Percentiles rank a stretch among this genome's conserved stretches.
phyloP scores from a whole-genome alignment of 192 early-diverging fungal species.

The Mortierella alpina region DNA sequence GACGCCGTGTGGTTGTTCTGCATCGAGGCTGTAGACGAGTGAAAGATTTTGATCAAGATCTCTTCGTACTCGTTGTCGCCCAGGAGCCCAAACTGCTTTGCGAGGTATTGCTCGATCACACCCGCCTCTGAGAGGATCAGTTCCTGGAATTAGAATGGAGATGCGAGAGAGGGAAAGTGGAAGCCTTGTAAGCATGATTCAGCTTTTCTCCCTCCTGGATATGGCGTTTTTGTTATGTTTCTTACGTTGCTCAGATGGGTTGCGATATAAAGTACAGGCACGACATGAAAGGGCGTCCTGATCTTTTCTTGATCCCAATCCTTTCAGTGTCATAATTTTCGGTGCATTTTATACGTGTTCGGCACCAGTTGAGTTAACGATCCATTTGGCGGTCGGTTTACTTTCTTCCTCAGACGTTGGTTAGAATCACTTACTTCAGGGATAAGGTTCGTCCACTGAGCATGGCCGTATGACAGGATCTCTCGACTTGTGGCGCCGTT shows the following conservation, averaged over 20 bases:
- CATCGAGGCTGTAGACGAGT: background rate
- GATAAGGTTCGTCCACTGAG: background rate
- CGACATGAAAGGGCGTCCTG: slow-evolving; percentile 3
- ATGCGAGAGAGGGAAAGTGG: background rate
- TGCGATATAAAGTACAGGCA: slow-evolving; percentile 7
- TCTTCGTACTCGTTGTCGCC: slow-evolving; percentile 31
- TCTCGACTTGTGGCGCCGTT: slow-evolving; percentile 7
- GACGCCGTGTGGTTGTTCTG: background rate
- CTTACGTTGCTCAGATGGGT: no score
- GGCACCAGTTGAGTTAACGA: no score
- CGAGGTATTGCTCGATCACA: slow-evolving; percentile 18
- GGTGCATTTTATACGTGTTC: no score
- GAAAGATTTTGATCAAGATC: slow-evolving; percentile 11
- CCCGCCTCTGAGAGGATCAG: slow-evolving; percentile 5
- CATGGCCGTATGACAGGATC: background rate
- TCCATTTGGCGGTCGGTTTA: no score
- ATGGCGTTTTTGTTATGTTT: no score
- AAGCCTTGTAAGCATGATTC: no score
- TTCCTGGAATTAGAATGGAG: slow-evolving; percentile 9
- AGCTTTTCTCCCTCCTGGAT: no score
- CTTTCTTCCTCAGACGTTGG: background rate
- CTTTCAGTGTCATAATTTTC: no score
- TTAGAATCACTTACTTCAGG: background rate
- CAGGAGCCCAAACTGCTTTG: slow-evolving; percentile 27
- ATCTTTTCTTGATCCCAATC: slow-evolving; percentile 7